Percentiles rank a stretch among this genome's conserved stretches.
Conservation (phyloP, 2,329 filamentous ascomycete genomes). For the Thielaviopsis ethacetica region DNA sequence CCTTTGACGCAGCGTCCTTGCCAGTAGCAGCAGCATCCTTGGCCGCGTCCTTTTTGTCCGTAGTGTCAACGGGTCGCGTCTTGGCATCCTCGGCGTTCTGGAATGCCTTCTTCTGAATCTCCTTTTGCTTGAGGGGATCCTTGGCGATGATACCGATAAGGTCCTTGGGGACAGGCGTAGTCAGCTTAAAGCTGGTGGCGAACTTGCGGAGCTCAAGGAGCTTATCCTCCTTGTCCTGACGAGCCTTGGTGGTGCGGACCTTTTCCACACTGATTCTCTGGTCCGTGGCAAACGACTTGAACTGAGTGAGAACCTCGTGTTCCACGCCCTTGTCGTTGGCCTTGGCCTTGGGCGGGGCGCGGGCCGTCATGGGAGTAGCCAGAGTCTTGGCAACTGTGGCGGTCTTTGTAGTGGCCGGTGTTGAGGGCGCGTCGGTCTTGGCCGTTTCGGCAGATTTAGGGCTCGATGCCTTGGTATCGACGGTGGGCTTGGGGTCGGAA, state of each 20-base stretch:
- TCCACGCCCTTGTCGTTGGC: conserved; percentile 37
- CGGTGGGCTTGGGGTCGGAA: conserved; percentile 19
- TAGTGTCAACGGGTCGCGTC: conserved; percentile 12
- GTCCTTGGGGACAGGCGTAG: conserved; percentile 80
- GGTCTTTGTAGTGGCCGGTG: conserved; percentile 11
- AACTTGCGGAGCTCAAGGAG: conserved; percentile 92
- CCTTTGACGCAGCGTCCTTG: neutral
- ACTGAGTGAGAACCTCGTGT: conserved; percentile 42
- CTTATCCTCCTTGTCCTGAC: conserved; percentile 76
- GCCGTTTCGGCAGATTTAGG: conserved; percentile 13
- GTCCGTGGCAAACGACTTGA: conserved; percentile 45
- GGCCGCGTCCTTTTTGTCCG: conserved; percentile 29
- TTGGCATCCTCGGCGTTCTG: conserved; percentile 27
- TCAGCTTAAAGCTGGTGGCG: conserved; percentile 82
- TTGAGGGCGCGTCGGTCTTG: conserved; percentile 17
- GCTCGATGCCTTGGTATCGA: conserved; percentile 13
- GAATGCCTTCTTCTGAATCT: conserved; percentile 64
- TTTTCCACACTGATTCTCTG: conserved; percentile 41
- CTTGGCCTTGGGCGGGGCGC: conserved; percentile 25
- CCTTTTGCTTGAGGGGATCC: conserved; percentile 83
- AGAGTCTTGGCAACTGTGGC: conserved; percentile 14
- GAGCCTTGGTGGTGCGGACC: conserved; percentile 38
- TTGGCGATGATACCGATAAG: conserved; percentile 91
- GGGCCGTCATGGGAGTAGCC: conserved; percentile 23
- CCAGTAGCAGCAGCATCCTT: conserved; percentile 17